Evolutionary conservation across 345 rosid genomes (phyloP).

Genomic region (Hibiscus trionum): DNA sequence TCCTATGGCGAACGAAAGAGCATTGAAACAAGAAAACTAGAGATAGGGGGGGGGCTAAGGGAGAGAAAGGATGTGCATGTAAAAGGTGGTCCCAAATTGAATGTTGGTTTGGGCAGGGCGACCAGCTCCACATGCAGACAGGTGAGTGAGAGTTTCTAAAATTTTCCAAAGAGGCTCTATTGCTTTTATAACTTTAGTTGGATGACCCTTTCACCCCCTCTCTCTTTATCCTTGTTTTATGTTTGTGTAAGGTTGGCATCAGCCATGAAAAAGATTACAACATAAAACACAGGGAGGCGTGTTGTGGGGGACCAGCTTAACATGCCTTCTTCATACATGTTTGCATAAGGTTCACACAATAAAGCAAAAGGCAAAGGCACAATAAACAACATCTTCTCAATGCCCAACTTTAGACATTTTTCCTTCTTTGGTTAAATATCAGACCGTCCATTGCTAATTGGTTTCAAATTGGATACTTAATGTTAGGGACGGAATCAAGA

Average conservation of each 20-base stretch:
- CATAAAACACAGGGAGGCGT: not conserved
- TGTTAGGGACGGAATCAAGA: too few relatives aligned
- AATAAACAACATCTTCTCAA: not conserved
- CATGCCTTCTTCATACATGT: conserved; percentile 1
- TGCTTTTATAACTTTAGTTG: conserved; percentile 13
- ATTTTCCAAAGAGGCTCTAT: not conserved
- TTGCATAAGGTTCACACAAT: conserved; percentile 4
- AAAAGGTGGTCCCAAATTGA: not conserved
- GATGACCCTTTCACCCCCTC: conserved; percentile 6
- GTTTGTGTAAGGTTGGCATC: conserved; percentile 14
- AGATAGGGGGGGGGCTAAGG: not conserved
- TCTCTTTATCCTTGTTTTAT: not conserved
- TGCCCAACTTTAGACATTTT: too few relatives aligned
- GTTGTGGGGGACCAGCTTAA: conserved; percentile 7
- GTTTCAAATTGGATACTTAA: too few relatives aligned
- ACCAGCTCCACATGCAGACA: conserved; percentile 10
- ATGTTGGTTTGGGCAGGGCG: not conserved
- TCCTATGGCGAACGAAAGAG: not conserved
- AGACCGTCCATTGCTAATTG: too few relatives aligned
- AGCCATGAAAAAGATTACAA: not conserved
- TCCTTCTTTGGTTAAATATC: too few relatives aligned
- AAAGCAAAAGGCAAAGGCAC: conserved; percentile 5
- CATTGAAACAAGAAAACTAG: not conserved
- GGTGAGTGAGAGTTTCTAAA: conserved; percentile 11
- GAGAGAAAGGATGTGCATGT: too few relatives aligned